Evolutionary conservation across 2,329 filamentous ascomycete species (phyloP).

Genomic region (Colletotrichum shisoi): DNA sequence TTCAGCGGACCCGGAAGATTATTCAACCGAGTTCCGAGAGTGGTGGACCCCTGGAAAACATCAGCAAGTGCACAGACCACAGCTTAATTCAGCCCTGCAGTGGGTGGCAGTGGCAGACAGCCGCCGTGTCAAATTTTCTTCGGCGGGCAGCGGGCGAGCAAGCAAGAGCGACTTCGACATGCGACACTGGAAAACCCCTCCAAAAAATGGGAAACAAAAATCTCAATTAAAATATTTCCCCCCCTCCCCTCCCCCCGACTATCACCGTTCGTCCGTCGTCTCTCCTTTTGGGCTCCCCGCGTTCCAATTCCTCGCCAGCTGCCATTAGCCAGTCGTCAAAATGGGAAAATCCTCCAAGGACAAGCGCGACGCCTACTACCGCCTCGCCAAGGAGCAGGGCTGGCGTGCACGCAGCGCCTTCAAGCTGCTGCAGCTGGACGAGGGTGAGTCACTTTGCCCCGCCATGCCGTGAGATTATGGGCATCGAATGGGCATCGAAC

Average conservation of each 20-base stretch:
- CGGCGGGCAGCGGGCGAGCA: conserved; percentile 30
- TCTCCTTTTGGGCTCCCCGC: too few relatives aligned
- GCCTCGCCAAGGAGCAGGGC: conserved; percentile 97
- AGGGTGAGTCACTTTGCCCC: conserved; percentile 56
- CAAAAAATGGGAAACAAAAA: conserved; percentile 28
- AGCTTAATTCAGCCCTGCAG: conserved; percentile 46
- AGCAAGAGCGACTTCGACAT: too few relatives aligned
- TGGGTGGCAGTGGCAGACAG: conserved; percentile 16
- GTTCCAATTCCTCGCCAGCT: neutral
- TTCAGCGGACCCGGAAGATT: conserved; percentile 36
- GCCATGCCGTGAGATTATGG: neutral
- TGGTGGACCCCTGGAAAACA: neutral
- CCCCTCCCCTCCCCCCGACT: conserved; percentile 14
- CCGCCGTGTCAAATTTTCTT: conserved; percentile 31
- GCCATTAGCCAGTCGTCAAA: conserved; percentile 27
- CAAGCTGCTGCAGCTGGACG: conserved; percentile 95
- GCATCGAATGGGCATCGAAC: neutral
- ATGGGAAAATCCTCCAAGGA: conserved; percentile 99
- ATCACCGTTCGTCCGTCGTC: neutral
- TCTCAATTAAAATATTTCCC: conserved; percentile 8
- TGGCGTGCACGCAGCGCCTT: conserved; percentile 97
- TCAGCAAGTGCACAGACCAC: conserved; percentile 41
- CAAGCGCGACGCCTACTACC: conserved; percentile 97
- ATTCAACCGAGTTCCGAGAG: neutral
- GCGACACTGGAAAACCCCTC: conserved; percentile 33